A percentile compares a stretch with the other conserved stretches of the same genome.
These are phyloP conservation scores for Paramecium pentaurelia DNA, from an alignment of 73 alveolate species.

Conservation along the genomic window DNA sequence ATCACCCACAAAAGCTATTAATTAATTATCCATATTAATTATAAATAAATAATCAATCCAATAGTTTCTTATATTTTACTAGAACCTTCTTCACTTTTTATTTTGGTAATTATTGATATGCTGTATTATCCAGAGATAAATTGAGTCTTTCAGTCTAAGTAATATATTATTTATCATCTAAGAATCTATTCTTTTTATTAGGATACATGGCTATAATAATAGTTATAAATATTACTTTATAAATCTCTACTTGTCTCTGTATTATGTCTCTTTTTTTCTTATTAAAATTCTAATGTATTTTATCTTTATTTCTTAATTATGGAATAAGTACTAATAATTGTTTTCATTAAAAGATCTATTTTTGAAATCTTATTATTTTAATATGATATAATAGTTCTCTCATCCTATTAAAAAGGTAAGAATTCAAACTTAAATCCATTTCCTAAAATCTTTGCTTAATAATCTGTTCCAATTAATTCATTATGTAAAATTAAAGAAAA, in stretches of 20 bases:
- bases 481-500: background rate
- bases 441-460: background rate
- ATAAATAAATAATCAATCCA: background rate
- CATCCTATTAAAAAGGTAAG: background rate
- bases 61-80: background rate
- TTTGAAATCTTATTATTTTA: background rate
- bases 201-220: background rate
- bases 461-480: background rate
- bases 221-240: background rate
- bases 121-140: background rate
- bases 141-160: background rate
- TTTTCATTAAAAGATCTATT: background rate
- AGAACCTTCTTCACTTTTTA: background rate
- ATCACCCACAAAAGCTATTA: constrained; percentile 26
- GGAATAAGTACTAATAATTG: background rate
- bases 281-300: background rate
- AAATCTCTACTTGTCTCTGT: background rate
- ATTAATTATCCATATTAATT: background rate
- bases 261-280: background rate
- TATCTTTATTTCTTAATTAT: background rate
- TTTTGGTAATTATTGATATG: background rate
- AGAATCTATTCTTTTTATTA: background rate
- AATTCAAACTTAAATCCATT: background rate
- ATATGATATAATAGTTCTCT: background rate
- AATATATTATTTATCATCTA: background rate